phyloP scores from a whole-genome alignment of 2,329 filamentous ascomycete genomes.

The Metarhizium robertsii region DNA sequence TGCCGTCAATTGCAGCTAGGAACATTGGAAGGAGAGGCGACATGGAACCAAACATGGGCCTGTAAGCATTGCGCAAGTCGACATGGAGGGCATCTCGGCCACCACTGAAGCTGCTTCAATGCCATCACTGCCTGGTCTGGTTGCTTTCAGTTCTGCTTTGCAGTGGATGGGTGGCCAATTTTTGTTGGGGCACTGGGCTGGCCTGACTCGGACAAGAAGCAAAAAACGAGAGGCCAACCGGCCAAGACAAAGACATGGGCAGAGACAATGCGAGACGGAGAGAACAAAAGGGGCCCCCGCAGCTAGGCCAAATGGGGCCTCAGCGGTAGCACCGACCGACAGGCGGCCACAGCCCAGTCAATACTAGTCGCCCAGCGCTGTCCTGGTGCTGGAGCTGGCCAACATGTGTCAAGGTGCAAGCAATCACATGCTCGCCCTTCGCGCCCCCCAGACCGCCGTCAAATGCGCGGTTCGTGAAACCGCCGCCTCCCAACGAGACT shows the following conservation, averaged over 20 bases:
- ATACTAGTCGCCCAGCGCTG: not conserved
- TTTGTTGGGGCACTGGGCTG: not conserved
- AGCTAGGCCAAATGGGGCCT: not conserved
- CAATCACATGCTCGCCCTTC: conserved; percentile 37
- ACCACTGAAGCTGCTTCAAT: too few species aligned
- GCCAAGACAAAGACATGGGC: not conserved
- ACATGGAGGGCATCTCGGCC: too few species aligned
- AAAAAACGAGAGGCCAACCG: not conserved
- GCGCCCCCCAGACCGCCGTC: conserved; percentile 8
- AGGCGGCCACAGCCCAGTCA: too few species aligned
- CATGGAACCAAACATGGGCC: too few species aligned
- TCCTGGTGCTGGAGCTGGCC: too few species aligned
- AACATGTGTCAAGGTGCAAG: conserved; percentile 2
- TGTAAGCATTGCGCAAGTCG: too few species aligned
- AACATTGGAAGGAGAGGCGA: too few species aligned
- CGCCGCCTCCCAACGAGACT: conserved; percentile 9
- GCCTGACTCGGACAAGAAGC: not conserved
- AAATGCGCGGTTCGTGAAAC: conserved; percentile 13
- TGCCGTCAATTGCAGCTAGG: too few species aligned
- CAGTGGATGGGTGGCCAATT: not conserved
- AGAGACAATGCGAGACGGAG: not conserved
- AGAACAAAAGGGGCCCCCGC: not conserved
- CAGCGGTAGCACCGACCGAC: not conserved
- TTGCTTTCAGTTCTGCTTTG: too few species aligned
- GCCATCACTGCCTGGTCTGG: too few species aligned